These are phyloP conservation scores for Dictyostelium brefeldianum DNA, from an alignment of 78 protist species.

Conservation along the genomic window DNA sequence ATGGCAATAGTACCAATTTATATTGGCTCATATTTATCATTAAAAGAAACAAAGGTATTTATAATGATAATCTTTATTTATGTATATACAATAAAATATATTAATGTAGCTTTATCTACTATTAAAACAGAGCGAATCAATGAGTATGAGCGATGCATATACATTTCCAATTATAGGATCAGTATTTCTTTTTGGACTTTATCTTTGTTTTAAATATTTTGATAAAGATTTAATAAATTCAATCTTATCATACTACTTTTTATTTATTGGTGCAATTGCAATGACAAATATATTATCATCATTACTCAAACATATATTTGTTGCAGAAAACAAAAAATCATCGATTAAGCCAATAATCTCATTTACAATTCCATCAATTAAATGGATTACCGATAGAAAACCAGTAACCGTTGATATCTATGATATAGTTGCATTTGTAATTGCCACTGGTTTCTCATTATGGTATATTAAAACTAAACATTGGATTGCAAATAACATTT, in stretches of 20 bases:
- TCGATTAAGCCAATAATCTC: not conserved
- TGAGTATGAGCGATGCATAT: conserved; percentile 87
- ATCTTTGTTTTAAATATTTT: conserved; percentile 82
- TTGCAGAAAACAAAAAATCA: not conserved
- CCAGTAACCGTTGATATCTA: conserved; percentile 7
- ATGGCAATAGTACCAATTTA: conserved; percentile 88
- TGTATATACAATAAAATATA: not conserved
- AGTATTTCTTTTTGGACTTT: conserved; percentile 81
- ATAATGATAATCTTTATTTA: not conserved
- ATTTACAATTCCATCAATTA: conserved; percentile 40
- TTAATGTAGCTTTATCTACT: not conserved
- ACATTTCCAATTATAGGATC: conserved; percentile 91
- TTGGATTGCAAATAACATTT: conserved; percentile 94
- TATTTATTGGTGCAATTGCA: conserved; percentile 78
- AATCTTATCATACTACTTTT: conserved; percentile 76
- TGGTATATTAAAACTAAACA: conserved; percentile 84
- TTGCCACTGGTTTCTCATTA: conserved; percentile 22
- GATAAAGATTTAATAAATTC: conserved; percentile 76
- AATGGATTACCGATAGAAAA: not conserved
- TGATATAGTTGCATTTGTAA: conserved; percentile 40
- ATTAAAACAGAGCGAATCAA: conserved; percentile 61
- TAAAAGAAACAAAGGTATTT: conserved; percentile 65
- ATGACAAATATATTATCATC: not conserved
- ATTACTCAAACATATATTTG: not conserved
- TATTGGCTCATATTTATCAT: conserved; percentile 79